A percentile compares a stretch with the other conserved stretches of the same genome.
These are phyloP conservation scores for Quaeritorhiza haematococci DNA, from an alignment of 371 early-diverging fungal genomes.

Conservation along the genomic window DNA sequence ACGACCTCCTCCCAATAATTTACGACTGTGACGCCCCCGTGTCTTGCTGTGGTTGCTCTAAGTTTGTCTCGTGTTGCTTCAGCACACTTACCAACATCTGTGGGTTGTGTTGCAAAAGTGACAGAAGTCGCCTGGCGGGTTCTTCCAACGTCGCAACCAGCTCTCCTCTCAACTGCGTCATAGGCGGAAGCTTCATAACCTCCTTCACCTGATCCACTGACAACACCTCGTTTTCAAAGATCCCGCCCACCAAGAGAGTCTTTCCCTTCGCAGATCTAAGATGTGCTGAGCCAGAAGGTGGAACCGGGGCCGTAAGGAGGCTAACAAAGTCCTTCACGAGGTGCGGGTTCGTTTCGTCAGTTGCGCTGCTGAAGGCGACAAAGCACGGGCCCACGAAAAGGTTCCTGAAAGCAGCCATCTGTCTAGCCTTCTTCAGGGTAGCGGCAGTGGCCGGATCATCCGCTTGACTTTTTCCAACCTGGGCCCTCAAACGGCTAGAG, in stretches of 20 bases:
- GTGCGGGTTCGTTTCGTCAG: constrained; percentile 14
- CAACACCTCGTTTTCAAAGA: constrained; percentile 16
- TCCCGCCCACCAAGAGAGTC: constrained; percentile 24
- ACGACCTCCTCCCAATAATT: too few relatives aligned
- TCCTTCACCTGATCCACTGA: constrained; percentile 21
- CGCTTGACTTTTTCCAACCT: too few relatives aligned
- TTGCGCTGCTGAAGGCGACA: constrained; percentile 18
- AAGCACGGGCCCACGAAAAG: constrained; percentile 18
- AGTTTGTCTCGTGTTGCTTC: constrained; percentile 11
- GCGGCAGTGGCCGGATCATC: too few relatives aligned
- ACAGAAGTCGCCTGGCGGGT: constrained; percentile 10
- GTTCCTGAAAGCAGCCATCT: constrained; percentile 4
- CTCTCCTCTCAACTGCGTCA: constrained; percentile 19
- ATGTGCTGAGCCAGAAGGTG: too few relatives aligned
- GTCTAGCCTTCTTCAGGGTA: background rate
- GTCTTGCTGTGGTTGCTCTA: too few relatives aligned
- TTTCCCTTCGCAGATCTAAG: constrained; percentile 17
- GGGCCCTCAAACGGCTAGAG: too few relatives aligned
- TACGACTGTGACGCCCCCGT: too few relatives aligned
- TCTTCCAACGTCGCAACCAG: constrained; percentile 17
- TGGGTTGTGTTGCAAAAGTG: constrained; percentile 12
- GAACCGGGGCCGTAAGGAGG: too few relatives aligned
- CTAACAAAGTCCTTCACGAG: constrained; percentile 17
- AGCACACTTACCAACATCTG: constrained; percentile 14
- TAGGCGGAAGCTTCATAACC: constrained; percentile 16